A percentile compares a stretch with the other conserved stretches of the same genome.
phyloP scores from a whole-genome alignment of 352 stramenopile genomes.

The Globisporangium carolinianum region DNA sequence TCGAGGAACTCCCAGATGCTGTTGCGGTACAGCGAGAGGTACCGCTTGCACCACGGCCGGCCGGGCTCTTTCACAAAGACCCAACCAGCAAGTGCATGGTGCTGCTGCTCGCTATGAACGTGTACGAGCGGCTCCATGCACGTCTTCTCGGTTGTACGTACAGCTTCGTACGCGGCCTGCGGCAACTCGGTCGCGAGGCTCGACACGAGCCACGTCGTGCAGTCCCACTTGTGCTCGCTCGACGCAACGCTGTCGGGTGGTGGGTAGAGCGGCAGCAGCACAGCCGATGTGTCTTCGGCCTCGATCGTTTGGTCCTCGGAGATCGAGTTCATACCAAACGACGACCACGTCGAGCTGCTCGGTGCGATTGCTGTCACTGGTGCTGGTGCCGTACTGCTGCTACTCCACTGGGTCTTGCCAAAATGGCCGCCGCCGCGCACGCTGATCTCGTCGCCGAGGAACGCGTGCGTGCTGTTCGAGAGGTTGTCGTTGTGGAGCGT shows the following conservation, averaged over 20 bases:
- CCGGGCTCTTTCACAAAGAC: slow-evolving; percentile 56
- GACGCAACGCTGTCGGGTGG: slow-evolving; percentile 1
- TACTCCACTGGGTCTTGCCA: slow-evolving; percentile 24
- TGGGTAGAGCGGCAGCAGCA: slow-evolving; percentile 28
- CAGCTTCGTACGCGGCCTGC: slow-evolving; percentile 44
- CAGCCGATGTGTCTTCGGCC: slow-evolving; percentile 38
- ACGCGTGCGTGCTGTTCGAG: slow-evolving; percentile 78
- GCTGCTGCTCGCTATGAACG: slow-evolving; percentile 6
- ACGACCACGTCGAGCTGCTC: slow-evolving; percentile 21
- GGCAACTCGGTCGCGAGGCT: slow-evolving; percentile 60
- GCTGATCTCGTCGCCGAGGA: slow-evolving; percentile 82
- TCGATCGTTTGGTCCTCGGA: slow-evolving; percentile 31
- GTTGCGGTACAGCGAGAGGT: slow-evolving; percentile 63
- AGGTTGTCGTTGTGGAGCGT: slow-evolving; percentile 84
- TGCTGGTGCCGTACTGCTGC: slow-evolving; percentile 3
- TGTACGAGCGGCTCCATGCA: slow-evolving; percentile 18
- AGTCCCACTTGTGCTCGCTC: slow-evolving; percentile 36
- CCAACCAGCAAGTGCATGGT: slow-evolving; percentile 34
- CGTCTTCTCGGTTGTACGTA: slow-evolving; percentile 29
- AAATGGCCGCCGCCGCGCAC: slow-evolving; percentile 60
- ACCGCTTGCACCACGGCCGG: slow-evolving; percentile 62
- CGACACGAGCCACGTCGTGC: slow-evolving; percentile 56
- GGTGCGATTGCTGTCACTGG: too few species aligned
- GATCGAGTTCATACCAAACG: slow-evolving; percentile 71
- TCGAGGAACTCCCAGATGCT: slow-evolving; percentile 74